A percentile compares a stretch with the other conserved stretches of the same genome.
phyloP scores from a whole-genome alignment of 2,329 filamentous ascomycete genomes.

The Botrytis sinoallii region DNA sequence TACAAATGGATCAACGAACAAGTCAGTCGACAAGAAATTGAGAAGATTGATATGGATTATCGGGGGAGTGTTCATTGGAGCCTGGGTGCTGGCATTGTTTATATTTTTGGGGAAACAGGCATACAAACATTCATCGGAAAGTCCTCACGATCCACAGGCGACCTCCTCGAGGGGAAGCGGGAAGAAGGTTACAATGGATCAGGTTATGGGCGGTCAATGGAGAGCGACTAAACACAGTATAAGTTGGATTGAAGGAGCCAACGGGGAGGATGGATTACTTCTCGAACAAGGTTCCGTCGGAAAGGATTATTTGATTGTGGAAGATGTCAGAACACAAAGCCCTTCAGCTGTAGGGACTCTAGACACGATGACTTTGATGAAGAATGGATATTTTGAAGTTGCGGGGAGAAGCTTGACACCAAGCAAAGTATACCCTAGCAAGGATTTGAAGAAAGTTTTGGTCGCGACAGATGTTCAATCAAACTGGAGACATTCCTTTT shows the following conservation, averaged over 20 bases:
- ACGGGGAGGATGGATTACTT: constrained; percentile 79
- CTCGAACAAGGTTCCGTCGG: constrained; percentile 62
- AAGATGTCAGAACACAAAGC: constrained; percentile 69
- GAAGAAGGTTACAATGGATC: constrained; percentile 70
- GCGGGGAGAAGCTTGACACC: constrained; percentile 55
- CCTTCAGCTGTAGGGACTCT: constrained; percentile 42
- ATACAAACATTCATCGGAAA: constrained; percentile 62
- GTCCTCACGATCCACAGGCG: constrained; percentile 66
- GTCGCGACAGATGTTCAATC: constrained; percentile 68
- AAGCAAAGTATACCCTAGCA: constrained; percentile 67
- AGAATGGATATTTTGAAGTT: constrained; percentile 59
- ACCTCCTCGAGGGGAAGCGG: constrained; percentile 60
- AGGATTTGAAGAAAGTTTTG: constrained; percentile 81
- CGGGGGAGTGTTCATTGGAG: constrained; percentile 57
- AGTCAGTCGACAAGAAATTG: constrained; percentile 62
- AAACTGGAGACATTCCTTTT: constrained; percentile 89
- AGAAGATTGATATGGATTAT: constrained; percentile 56
- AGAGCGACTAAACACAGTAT: constrained; percentile 61
- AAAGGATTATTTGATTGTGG: constrained; percentile 77
- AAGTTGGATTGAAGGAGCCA: constrained; percentile 71
- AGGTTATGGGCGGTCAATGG: constrained; percentile 67
- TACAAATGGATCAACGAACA: constrained; percentile 40
- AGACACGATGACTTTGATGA: constrained; percentile 71
- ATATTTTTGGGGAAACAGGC: constrained; percentile 63
- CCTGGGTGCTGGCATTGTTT: constrained; percentile 66